phyloP scores from a whole-genome alignment of 768 basidiomycete genomes.

The Lactarius indigo region DNA sequence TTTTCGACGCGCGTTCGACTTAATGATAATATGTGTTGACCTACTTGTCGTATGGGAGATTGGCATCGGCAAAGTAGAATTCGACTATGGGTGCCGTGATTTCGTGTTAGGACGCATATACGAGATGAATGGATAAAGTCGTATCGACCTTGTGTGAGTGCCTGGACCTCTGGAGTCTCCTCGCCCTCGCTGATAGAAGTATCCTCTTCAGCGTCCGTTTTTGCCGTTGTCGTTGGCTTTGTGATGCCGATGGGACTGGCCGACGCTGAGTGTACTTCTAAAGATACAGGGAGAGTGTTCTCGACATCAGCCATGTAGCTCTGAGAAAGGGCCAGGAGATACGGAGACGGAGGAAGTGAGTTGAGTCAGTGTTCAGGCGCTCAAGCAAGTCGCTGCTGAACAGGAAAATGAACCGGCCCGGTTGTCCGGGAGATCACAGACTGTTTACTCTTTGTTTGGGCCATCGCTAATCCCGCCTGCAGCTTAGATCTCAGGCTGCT shows the following conservation, averaged over 20 bases:
- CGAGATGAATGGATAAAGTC: not conserved
- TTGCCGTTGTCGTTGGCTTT: not conserved
- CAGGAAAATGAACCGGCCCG: conserved; percentile 8
- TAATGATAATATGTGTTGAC: conserved; percentile 19
- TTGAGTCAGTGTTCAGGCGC: not conserved
- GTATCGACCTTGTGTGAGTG: conserved; percentile 52
- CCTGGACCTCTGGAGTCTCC: conserved; percentile 44
- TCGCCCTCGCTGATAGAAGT: conserved; percentile 2
- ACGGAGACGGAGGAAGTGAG: not conserved
- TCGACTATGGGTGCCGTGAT: conserved; percentile 53
- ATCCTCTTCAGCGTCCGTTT: not conserved
- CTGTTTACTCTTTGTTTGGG: too few relatives aligned
- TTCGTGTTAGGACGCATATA: not conserved
- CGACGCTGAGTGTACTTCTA: not conserved
- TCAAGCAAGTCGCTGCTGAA: not conserved
- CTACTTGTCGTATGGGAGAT: conserved; percentile 87
- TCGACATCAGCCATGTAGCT: conserved; percentile 11
- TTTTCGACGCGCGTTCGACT: not conserved
- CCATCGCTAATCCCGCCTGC: too few relatives aligned
- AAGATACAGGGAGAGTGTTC: not conserved
- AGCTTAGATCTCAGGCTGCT: too few relatives aligned
- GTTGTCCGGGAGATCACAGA: not conserved
- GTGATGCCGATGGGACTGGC: not conserved
- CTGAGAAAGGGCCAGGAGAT: not conserved
- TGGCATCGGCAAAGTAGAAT: conserved; percentile 97